phyloP scores from a whole-genome alignment of 2,329 filamentous ascomycete genomes.

The Colletotrichum sp. region DNA sequence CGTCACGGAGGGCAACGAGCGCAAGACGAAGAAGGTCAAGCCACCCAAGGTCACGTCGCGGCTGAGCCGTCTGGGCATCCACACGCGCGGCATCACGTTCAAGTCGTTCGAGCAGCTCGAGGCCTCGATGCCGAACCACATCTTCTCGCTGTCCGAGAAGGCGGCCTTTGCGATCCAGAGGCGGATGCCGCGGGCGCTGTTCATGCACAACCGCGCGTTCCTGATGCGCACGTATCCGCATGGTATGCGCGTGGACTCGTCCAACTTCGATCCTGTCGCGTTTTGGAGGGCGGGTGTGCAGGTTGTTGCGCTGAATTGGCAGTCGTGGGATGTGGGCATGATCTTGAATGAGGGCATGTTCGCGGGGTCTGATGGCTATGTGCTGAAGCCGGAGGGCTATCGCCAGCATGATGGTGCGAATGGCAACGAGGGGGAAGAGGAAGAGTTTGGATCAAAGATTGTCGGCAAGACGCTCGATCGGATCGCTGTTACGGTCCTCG shows the following conservation, averaged over 20 bases:
- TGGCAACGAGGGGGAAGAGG: background rate
- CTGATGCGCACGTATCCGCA: slow-evolving; percentile 91
- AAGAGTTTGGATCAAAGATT: slow-evolving; percentile 41
- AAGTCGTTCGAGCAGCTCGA: slow-evolving; percentile 77
- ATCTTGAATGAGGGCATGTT: slow-evolving; percentile 98
- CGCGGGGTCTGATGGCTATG: slow-evolving; percentile 78
- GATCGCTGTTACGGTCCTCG: slow-evolving; percentile 74
- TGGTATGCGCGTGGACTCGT: slow-evolving; percentile 80
- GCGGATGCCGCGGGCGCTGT: slow-evolving; percentile 59
- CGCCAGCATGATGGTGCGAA: background rate
- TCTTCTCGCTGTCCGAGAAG: slow-evolving; percentile 72
- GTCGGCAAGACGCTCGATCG: slow-evolving; percentile 64
- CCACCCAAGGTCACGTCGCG: slow-evolving; percentile 71
- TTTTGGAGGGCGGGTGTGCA: slow-evolving; percentile 92
- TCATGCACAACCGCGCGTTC: slow-evolving; percentile 81
- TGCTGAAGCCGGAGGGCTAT: slow-evolving; percentile 76
- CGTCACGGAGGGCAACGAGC: background rate
- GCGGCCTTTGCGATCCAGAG: slow-evolving; percentile 66
- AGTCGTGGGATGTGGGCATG: slow-evolving; percentile 88
- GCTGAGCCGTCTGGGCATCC: slow-evolving; percentile 79
- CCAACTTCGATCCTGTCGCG: slow-evolving; percentile 82
- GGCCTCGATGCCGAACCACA: slow-evolving; percentile 67
- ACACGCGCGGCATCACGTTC: slow-evolving; percentile 85
- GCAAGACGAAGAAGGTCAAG: slow-evolving; percentile 39
- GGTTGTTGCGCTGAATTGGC: slow-evolving; percentile 93